Evolutionary conservation across 805 yeast species (phyloP), one percentile per base, ranked within the genome.

Genomic region (Torulaspora franciscae): DNA sequence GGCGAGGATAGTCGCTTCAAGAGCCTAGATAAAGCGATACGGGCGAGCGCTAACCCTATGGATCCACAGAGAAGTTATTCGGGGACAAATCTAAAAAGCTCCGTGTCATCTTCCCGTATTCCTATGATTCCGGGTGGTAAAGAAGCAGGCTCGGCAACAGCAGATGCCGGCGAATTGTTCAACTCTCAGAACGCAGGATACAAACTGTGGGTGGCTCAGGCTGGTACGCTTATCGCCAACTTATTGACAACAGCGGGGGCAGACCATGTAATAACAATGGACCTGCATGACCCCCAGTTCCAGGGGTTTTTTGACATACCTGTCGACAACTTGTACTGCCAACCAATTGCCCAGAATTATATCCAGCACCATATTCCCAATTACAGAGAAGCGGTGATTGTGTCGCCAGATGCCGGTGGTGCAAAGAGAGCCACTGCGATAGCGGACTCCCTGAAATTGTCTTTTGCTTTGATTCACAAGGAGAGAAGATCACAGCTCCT

Each of bases 371-470:
- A 74, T 50, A 81, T 93, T 45, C 91, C 95, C n/a, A 67, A 85
- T 50, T 87, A 81, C 61, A 78, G 78, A 53, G 83, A 89, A 32
- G 85, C 91, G 33, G 95, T 93, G 6, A 80, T 93, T 56, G 97
- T 93, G 27, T 88, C 96, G 1, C 99, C 99, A 0, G 99, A 93
- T 67, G 93, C 97, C 17, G 99, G 99, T 60, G 99, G 99, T 50
- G 99, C 99, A 40, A 93, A 93, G 66, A 73, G 99, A 53, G 97
- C 99, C 26, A 86, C 96, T 1, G 83, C 91, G 1, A 77, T 93
- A 49, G 99, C 99, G 1, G 99, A 93, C 67, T 77, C 85, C 1
- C 69, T 93, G 46, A 89, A 87, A 14, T 77, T 93, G 71, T 77
- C 89, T 22, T 90, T 93, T 70, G 99, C 99, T 0, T 72, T 93